Percentiles rank a stretch among this genome's conserved stretches.
Evolutionary conservation across 2,329 filamentous ascomycete genomes (phyloP).

Genomic region (Dactylellina leptospora): DNA sequence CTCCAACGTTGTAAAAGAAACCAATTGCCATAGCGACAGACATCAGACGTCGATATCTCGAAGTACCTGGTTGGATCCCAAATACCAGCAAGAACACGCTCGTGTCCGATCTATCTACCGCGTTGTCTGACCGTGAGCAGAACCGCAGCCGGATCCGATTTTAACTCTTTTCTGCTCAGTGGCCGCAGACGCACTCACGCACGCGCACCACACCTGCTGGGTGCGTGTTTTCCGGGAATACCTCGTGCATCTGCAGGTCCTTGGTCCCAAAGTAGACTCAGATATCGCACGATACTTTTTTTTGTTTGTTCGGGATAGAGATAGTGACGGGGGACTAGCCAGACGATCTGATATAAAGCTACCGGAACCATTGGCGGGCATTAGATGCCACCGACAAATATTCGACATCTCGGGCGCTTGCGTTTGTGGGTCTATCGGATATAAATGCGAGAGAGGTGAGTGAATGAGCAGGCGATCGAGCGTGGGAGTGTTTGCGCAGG

Average conservation of each 20-base stretch:
- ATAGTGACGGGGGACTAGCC: conserved; percentile 8
- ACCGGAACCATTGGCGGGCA: conserved; percentile 7
- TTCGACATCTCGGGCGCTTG: conserved; percentile 20
- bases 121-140: conserved; percentile 42
- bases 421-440: conserved; percentile 10
- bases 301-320: conserved; percentile 1
- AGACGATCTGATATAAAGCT: conserved; percentile 29
- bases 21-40: conserved; percentile 1
- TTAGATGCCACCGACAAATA: conserved; percentile 31
- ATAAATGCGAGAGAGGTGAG: background rate
- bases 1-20: conserved; percentile 9
- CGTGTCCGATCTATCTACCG: conserved; percentile 50
- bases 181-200: conserved; percentile 36
- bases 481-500: no score
- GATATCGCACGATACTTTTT: conserved; percentile 11
- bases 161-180: conserved; percentile 54
- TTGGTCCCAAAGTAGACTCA: conserved; percentile 21
- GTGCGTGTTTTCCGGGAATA: conserved; percentile 26
- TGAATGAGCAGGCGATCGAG: background rate
- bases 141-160: conserved; percentile 43
- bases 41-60: conserved; percentile 1
- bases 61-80: background rate
- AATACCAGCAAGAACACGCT: conserved; percentile 39
- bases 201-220: conserved; percentile 12
- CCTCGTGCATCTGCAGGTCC: conserved; percentile 8